phyloP scores from a whole-genome alignment of 2,329 filamentous ascomycete genomes.

The Chaetomiaceae sp. region DNA sequence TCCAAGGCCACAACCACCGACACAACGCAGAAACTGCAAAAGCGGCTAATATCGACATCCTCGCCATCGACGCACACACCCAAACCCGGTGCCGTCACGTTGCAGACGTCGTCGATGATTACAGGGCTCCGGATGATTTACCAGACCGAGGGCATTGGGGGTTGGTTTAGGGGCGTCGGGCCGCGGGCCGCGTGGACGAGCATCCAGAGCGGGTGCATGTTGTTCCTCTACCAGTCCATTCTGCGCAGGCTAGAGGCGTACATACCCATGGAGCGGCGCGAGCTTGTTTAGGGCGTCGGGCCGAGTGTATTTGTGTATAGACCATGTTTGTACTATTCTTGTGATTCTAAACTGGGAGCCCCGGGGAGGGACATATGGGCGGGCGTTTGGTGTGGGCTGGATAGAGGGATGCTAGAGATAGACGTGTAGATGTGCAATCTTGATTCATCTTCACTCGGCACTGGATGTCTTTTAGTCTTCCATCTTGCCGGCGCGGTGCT shows the following conservation, averaged over 20 bases:
- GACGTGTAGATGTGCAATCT: slow-evolving; percentile 18
- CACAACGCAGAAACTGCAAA: slow-evolving; percentile 45
- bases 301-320: slow-evolving; percentile 17
- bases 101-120: slow-evolving; percentile 86
- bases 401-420: slow-evolving; percentile 22
- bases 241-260: slow-evolving; percentile 67
- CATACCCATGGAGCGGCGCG: slow-evolving; percentile 33
- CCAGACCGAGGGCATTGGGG: slow-evolving; percentile 77
- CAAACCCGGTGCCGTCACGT: slow-evolving; percentile 69
- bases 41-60: slow-evolving; percentile 79
- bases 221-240: slow-evolving; percentile 89
- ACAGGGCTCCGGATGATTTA: slow-evolving; percentile 85
- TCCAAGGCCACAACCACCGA: slow-evolving; percentile 28
- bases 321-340: slow-evolving; percentile 22
- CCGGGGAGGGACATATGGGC: slow-evolving; percentile 11
- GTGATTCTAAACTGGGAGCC: slow-evolving; percentile 2
- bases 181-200: slow-evolving; percentile 95
- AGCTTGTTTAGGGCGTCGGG: slow-evolving; percentile 18
- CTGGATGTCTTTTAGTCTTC: too few relatives aligned
- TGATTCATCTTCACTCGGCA: slow-evolving; percentile 7
- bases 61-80: slow-evolving; percentile 80
- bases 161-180: slow-evolving; percentile 92
- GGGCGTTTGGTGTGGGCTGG: slow-evolving; percentile 25
- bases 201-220: slow-evolving; percentile 93
- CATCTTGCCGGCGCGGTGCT: too few relatives aligned